Evolutionary conservation across 2,329 filamentous ascomycete genomes (phyloP), one percentile per base, ranked within the genome.

Genomic region (Fonsecaea pedrosoi): DNA sequence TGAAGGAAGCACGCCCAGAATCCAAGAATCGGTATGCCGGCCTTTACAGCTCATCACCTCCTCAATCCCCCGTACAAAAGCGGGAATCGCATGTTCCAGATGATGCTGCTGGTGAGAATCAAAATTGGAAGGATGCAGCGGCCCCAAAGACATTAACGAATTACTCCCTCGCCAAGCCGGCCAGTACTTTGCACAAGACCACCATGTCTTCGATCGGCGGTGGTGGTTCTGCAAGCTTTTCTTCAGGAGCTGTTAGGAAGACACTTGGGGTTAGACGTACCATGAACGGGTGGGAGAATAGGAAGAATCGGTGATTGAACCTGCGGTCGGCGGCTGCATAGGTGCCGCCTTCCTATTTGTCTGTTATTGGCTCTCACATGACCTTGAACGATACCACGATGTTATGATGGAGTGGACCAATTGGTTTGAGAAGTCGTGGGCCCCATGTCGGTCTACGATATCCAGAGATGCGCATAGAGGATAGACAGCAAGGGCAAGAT

Each of bases 221-320:
- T 35, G 7, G 40, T 34, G 40, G 56, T 74, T n/a, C 30, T 72
- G 77, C 66, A 64, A 42, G 60, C 30, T 12, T 42, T 40, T 32
- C 57, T 45, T 59, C 67, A 32, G 60, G 69, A 6, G 69, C 70
- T 42, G 72, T 71, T 62, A 77, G 76, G 61, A 79, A 77, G 72
- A 81, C 79, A 18, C 68, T 81, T 64, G 80, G 80, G 34, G 76
- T 82, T 60, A 77, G 80, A 50, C 76, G 79, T 59, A 79, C 75
- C 58, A 78, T 81, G 77, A 79, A 76, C 70, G 78, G 79, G 54
- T 82, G 80, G 80, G 76, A 78, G 18, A 65, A 65, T 12, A 34
- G 65, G 48, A 71, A 66, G 54, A 63, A 70, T 38, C 69, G 67
- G 50, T 71, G 32, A 67, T n/a, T 57, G 18, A 2, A 57, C 30